Conservation (phyloP, 345 rosid species). For the Rhizophora apiculata region DNA sequence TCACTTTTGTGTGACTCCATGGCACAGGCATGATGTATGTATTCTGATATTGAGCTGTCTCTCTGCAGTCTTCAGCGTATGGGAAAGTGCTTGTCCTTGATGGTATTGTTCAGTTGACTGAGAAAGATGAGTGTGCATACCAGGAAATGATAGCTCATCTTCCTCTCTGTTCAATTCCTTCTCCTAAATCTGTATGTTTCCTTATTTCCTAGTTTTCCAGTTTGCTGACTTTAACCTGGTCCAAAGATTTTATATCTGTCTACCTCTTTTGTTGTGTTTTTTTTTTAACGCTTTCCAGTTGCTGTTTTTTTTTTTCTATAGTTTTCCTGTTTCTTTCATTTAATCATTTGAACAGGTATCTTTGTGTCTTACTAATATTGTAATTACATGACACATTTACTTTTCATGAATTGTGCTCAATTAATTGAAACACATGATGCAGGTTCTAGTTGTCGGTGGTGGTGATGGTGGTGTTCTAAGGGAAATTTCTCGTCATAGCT, state of each 20-base stretch:
- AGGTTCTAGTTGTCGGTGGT: conserved; percentile 99
- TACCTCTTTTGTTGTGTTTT: not conserved
- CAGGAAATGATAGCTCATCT: conserved; percentile 99
- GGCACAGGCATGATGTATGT: not conserved
- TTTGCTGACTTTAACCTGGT: no score
- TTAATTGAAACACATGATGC: conserved; percentile 7
- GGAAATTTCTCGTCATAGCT: conserved; percentile 83
- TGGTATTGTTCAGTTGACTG: conserved; percentile 91
- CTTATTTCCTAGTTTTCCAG: not conserved
- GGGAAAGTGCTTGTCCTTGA: conserved; percentile 98
- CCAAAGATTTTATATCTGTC: no score
- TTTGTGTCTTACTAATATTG: not conserved
- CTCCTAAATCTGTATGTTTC: conserved; percentile 63
- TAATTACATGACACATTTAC: not conserved
- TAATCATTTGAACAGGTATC: no score
- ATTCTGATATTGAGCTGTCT: conserved; percentile 9
- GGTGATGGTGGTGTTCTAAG: conserved; percentile 98
- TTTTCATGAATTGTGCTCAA: conserved; percentile 2
- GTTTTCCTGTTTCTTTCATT: no score
- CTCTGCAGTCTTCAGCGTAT: conserved; percentile 69
- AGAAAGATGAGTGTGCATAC: conserved; percentile 96
- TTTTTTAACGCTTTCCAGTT: not conserved
- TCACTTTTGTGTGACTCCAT: not conserved
- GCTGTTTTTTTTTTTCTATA: no score
- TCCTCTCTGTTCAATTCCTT: conserved; percentile 81